Base-by-base conservation (phyloP, 768 basidiomycete species). In the Arthromyces matolae region DNA sequence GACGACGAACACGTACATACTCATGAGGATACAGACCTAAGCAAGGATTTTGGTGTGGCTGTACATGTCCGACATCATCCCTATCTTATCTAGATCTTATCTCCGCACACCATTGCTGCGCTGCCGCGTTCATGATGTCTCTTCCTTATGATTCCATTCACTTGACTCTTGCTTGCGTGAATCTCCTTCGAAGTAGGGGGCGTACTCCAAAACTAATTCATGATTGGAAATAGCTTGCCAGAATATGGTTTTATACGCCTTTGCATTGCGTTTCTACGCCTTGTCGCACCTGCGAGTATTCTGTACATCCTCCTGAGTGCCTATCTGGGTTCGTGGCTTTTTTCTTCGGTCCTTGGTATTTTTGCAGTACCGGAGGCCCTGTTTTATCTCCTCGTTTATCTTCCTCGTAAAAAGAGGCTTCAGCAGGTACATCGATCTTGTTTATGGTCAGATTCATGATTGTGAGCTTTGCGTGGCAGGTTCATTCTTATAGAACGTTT, bases 181-280 rank as follows among this genome's bases (percentile, higher is more conserved):
- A n/a, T n/a, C n/a, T n/a, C n/a, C n/a, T n/a, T n/a, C n/a, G n/a
- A n/a, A n/a, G n/a, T n/a, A n/a, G n/a, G n/a, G n/a, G n/a, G n/a
- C n/a, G n/a, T n/a, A n/a, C n/a, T n/a, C n/a, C n/a, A n/a, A n/a
- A n/a, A 13, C 20, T 23, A 12, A 33, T 42, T 22, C 20, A 79
- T 79, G 77, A 67, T 79, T 39, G 75, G 76, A n/a, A 70, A 69
- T 52, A 71, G 62, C 34, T 44, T 70, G 29, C 64, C 67, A 2
- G 81, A 83, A 64, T 81, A 79, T 58, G 50, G 80, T 48, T 73
- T 77, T 55, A 83, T 85, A 40, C 70, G 69, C 41, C 37, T 59
- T 8, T 65, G 64, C 32, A 81, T 85, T 40, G 27, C 64, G 8
- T 58, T 50, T 6, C 69, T 84, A 20, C 77, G 71, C 19, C 66